Evolutionary conservation across 768 basidiomycete species (phyloP).

Genomic region (Leucocoprinus leucothites): DNA sequence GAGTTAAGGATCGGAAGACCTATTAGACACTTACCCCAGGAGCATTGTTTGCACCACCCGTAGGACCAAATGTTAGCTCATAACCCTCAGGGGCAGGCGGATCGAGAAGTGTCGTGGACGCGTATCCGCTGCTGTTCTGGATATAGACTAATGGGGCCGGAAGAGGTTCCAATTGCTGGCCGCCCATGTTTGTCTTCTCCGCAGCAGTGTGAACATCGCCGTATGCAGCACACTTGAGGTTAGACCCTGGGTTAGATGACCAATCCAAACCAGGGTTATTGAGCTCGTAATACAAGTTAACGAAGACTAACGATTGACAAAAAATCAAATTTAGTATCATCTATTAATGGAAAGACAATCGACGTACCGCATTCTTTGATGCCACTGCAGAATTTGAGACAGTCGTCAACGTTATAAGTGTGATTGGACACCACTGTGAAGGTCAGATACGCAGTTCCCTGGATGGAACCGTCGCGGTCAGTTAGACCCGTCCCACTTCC

Average conservation of each 20-base stretch:
- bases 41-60: conserved; percentile 44
- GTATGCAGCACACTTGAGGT: conserved; percentile 47
- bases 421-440: conserved; percentile 42
- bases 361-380: conserved; percentile 39
- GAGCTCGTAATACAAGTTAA: conserved; percentile 47
- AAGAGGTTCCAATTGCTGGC: conserved; percentile 35
- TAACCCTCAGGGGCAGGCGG: conserved; percentile 42
- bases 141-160: conserved; percentile 38
- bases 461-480: conserved; percentile 40
- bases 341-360: background rate
- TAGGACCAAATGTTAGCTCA: conserved; percentile 42
- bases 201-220: conserved; percentile 38
- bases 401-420: conserved; percentile 43
- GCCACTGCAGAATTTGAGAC: conserved; percentile 36
- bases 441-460: conserved; percentile 49
- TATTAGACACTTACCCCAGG: conserved; percentile 31
- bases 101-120: conserved; percentile 32
- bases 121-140: conserved; percentile 41
- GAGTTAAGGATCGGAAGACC: background rate
- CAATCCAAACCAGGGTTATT: conserved; percentile 41
- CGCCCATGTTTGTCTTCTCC: conserved; percentile 45
- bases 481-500: conserved; percentile 31
- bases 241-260: conserved; percentile 35
- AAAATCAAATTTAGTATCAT: background rate
- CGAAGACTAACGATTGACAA: conserved; percentile 34